A percentile compares a stretch with the other conserved stretches of the same genome.
Conservation (phyloP, 2,329 filamentous ascomycete genomes). For the Knoxdaviesia proteae region DNA sequence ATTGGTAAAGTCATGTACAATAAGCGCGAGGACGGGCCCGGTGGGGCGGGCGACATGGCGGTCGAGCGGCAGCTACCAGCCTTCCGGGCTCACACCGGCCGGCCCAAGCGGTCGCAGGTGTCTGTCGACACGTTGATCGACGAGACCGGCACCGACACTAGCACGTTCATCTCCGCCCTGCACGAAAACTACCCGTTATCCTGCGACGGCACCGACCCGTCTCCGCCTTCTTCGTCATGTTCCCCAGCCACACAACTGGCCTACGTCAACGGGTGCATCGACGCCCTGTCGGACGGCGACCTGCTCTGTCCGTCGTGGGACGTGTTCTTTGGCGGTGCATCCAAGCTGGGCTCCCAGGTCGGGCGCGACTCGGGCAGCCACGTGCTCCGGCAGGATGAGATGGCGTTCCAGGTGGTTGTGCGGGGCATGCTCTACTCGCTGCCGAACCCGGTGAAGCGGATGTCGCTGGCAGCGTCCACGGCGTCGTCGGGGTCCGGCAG, state of each 20-base stretch:
- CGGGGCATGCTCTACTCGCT: slow-evolving; percentile 70
- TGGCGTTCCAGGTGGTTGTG: slow-evolving; percentile 79
- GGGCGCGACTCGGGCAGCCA: slow-evolving; percentile 44
- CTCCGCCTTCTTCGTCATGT: slow-evolving; percentile 18
- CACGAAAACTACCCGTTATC: slow-evolving; percentile 90
- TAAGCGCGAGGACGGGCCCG: slow-evolving; percentile 33
- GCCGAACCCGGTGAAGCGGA: slow-evolving; percentile 67
- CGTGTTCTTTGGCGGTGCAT: slow-evolving; percentile 41
- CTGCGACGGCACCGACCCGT: slow-evolving; percentile 39
- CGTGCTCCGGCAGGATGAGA: slow-evolving; percentile 73
- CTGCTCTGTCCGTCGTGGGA: slow-evolving; percentile 57
- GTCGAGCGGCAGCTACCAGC: slow-evolving; percentile 33
- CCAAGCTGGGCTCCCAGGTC: slow-evolving; percentile 17
- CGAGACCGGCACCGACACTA: slow-evolving; percentile 78
- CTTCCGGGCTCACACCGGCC: slow-evolving; percentile 34
- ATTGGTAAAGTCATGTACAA: slow-evolving; percentile 95
- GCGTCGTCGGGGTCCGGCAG: neutral
- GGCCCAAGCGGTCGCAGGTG: slow-evolving; percentile 44
- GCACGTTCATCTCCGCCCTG: slow-evolving; percentile 72
- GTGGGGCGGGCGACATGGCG: slow-evolving; percentile 21
- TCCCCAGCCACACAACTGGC: slow-evolving; percentile 25
- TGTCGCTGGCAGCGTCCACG: slow-evolving; percentile 12
- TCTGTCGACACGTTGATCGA: slow-evolving; percentile 62
- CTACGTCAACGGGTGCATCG: slow-evolving; percentile 66
- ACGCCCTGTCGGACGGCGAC: slow-evolving; percentile 72